phyloP scores from a whole-genome alignment of 441 rosid genomes.

The Gossypium schwendimanii region DNA sequence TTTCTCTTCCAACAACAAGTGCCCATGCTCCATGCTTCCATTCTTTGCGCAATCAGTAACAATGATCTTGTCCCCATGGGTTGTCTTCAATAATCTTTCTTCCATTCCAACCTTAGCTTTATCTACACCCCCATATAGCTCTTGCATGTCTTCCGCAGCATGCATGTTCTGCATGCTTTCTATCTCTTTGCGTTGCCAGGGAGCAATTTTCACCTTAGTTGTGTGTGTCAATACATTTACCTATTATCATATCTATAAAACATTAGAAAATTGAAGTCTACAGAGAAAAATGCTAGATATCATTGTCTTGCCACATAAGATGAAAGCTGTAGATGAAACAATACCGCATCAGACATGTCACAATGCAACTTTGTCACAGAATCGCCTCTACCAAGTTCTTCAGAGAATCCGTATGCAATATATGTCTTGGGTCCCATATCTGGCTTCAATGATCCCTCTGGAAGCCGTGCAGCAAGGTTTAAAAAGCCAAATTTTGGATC shows the following conservation, averaged over 20 bases:
- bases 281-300: not conserved
- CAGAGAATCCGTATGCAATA: conserved; percentile 28
- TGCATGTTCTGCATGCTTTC: conserved; percentile 16
- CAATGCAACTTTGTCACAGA: conserved; percentile 39
- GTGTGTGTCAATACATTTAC: conserved; percentile 40
- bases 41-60: not conserved
- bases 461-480: conserved; percentile 34
- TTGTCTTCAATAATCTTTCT: not conserved
- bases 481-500: conserved; percentile 30
- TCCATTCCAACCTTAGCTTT: not conserved
- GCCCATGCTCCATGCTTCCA: not conserved
- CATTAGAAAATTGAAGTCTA: not conserved
- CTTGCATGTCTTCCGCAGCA: conserved; percentile 19
- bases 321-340: conserved; percentile 1
- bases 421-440: conserved; percentile 42
- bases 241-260: conserved; percentile 11
- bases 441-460: conserved; percentile 27
- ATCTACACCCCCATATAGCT: conserved; percentile 9
- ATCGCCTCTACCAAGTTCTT: conserved; percentile 40
- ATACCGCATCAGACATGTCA: conserved; percentile 41
- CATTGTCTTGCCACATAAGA: not conserved
- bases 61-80: not conserved
- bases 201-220: conserved; percentile 25
- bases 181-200: conserved; percentile 21
- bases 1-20: conserved; percentile 1